Percentiles rank a stretch among this genome's conserved stretches.
Conservation (phyloP, 441 rosid species). For the Arabidopsis lyrata region DNA sequence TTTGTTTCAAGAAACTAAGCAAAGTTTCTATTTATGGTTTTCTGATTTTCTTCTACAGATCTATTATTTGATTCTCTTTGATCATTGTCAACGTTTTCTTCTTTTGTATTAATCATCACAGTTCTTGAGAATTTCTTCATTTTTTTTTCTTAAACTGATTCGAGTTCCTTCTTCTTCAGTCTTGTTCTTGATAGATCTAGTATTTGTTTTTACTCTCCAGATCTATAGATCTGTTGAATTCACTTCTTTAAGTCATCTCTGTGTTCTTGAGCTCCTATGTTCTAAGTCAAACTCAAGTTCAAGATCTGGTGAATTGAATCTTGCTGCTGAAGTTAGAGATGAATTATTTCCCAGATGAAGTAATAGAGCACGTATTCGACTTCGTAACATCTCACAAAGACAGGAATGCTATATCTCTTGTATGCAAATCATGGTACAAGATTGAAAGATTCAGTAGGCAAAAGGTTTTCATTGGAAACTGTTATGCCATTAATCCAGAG, state of each 20-base stretch:
- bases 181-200: conserved; percentile 25
- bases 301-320: conserved; percentile 5
- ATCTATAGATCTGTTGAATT: conserved; percentile 18
- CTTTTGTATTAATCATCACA: conserved; percentile 53
- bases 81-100: conserved; percentile 36
- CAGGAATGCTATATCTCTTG: conserved; percentile 81
- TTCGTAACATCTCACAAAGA: conserved; percentile 73
- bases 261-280: background rate
- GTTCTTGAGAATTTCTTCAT: conserved; percentile 30
- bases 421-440: conserved; percentile 86
- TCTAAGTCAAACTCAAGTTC: background rate
- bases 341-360: conserved; percentile 97
- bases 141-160: conserved; percentile 18
- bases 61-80: conserved; percentile 44
- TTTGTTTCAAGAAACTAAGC: conserved; percentile 20
- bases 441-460: conserved; percentile 76
- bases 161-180: conserved; percentile 5
- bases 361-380: conserved; percentile 80
- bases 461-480: conserved; percentile 80
- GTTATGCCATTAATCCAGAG: conserved; percentile 77
- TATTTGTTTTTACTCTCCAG: background rate
- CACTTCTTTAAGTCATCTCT: background rate
- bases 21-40: conserved; percentile 47
- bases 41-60: conserved; percentile 57
- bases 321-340: conserved; percentile 39